Base-by-base conservation (phyloP, 495 filamentous ascomycete species). In the Amphirosellinia nigrospora region DNA sequence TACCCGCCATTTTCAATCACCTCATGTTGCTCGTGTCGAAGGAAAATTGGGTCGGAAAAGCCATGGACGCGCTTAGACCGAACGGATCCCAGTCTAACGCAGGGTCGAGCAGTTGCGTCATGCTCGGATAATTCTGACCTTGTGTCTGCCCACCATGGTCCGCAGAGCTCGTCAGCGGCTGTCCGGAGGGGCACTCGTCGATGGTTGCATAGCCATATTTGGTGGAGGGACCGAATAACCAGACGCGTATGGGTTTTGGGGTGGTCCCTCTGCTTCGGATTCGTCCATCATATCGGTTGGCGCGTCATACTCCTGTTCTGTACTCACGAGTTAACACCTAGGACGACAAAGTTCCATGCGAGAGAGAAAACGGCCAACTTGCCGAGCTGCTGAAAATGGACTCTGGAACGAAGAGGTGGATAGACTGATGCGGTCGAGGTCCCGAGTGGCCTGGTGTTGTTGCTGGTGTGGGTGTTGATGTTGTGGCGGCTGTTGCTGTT, bases 271-370 rank as follows among this genome's bases (percentile, higher is more conserved):
- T 23, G 60, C 84, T 39, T 91, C 89, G 72, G 87, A 77, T 39
- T 97, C 95, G 78, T 98, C 95, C 78, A 96, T 89, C 87, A 97
- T 92, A 72, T 97, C 94, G 76, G 92, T 90, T 85, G 96, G 92
- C 66, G 96, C 94, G 82, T 99, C 96, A 85, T 98, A 98, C 86
- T 99, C 96, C 87, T 97, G 95, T 86, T 98, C 96, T 99, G 87
- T 87, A 90, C 81, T 86, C 82, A 92, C 86, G 86, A 79, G 88
- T 88, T 93, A 83, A 92, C 84, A n/a, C 83, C 89, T 93, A 92
- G 91, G 90, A 93, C 89, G 87, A 88, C 89, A 91, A 77, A 91
- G 90, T 84, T 91, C 88, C 84, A 87, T 87, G 82, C 85, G 66
- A 79, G 79, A 75, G 86, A 72, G 78, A 86, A 83, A 82, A 78